phyloP scores from a whole-genome alignment of 2,329 filamentous ascomycete species.

The Penicillium vulpinum region DNA sequence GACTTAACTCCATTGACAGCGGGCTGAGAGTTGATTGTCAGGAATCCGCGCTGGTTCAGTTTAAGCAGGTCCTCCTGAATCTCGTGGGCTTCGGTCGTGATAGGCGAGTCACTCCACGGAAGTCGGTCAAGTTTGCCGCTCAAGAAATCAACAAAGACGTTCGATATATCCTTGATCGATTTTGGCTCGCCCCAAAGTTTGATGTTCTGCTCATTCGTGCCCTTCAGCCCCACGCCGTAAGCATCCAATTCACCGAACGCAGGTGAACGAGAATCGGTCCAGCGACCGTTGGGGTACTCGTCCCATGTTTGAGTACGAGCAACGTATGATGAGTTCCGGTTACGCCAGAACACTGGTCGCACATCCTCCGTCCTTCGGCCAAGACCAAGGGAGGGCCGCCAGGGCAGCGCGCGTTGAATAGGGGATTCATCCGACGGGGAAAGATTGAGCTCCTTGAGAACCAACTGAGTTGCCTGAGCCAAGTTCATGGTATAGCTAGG shows the following conservation, averaged over 20 bases:
- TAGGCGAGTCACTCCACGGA: constrained; percentile 90
- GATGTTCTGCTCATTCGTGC: constrained; percentile 92
- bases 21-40: constrained; percentile 97
- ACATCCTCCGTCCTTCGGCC: constrained; percentile 91
- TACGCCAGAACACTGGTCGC: constrained; percentile 97
- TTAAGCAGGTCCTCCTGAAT: constrained; percentile 76
- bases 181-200: constrained; percentile 90
- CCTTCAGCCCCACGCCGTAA: constrained; percentile 90
- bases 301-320: constrained; percentile 97
- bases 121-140: constrained; percentile 76
- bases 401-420: constrained; percentile 85
- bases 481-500: constrained; percentile 93
- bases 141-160: constrained; percentile 83
- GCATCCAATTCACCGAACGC: constrained; percentile 94
- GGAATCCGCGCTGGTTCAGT: constrained; percentile 80
- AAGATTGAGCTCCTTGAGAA: constrained; percentile 84
- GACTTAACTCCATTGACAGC: constrained; percentile 90
- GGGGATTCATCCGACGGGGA: constrained; percentile 75
- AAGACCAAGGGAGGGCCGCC: constrained; percentile 90
- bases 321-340: constrained; percentile 93
- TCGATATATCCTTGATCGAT: constrained; percentile 74
- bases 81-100: constrained; percentile 75
- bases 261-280: constrained; percentile 94
- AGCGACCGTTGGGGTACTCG: constrained; percentile 97
- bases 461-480: constrained; percentile 88